These are phyloP conservation scores for Butyriboletus appendiculatus DNA, from an alignment of 1,284 basidiomycete genomes.

Conservation along the genomic window DNA sequence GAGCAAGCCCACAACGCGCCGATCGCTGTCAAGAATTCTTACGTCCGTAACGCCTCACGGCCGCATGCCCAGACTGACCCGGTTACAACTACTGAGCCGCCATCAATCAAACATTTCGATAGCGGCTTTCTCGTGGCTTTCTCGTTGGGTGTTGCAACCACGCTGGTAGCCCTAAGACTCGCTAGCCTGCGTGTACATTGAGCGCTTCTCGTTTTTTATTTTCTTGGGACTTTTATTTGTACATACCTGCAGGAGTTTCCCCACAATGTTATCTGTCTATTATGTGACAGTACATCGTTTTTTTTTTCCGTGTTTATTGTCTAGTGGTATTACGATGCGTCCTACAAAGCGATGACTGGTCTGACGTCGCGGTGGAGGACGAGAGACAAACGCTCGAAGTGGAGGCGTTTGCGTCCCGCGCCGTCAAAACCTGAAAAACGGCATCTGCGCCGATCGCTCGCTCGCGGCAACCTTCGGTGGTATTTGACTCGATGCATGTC, in stretches of 20 bases:
- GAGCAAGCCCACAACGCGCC: neutral
- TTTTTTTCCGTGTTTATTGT: too few species aligned
- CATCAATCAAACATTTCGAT: constrained; percentile 2
- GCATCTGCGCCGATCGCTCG: too few species aligned
- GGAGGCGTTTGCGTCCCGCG: too few species aligned
- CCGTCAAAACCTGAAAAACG: too few species aligned
- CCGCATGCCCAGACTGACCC: neutral
- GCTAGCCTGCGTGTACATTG: constrained; percentile 5
- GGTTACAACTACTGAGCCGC: neutral
- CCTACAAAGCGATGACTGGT: too few species aligned
- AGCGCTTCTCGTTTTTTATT: neutral
- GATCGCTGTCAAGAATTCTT: constrained; percentile 23
- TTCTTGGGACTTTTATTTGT: neutral
- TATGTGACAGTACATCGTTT: neutral
- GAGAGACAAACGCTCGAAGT: too few species aligned
- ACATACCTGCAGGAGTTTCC: neutral
- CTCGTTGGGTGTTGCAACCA: constrained; percentile 24
- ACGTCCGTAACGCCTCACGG: constrained; percentile 20
- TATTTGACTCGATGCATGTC: too few species aligned
- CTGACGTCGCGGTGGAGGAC: too few species aligned
- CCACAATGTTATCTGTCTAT: neutral
- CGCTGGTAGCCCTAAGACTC: constrained; percentile 13
- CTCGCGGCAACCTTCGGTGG: neutral
- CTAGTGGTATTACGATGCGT: too few species aligned
- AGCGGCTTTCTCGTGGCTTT: constrained; percentile 25